Percentiles rank a stretch among this genome's conserved stretches.
phyloP scores from a whole-genome alignment of 2,329 filamentous ascomycete species.

The Albophoma yamanashiensis region DNA sequence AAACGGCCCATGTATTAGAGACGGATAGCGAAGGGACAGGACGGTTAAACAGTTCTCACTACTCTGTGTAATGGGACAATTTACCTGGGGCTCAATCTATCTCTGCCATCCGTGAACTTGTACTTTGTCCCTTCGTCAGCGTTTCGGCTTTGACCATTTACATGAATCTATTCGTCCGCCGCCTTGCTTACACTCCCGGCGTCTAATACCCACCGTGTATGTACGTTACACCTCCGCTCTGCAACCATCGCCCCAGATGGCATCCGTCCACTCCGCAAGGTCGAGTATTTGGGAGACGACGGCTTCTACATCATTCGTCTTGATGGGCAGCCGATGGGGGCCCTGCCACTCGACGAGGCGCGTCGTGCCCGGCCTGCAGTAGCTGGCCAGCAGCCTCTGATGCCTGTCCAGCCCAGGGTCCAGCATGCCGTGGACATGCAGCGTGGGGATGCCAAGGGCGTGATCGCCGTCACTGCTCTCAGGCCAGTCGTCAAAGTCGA shows the following conservation, averaged over 20 bases:
- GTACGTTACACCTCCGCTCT: no score
- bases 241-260: not conserved
- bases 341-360: conserved; percentile 64
- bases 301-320: conserved; percentile 50
- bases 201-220: not conserved
- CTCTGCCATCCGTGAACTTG: not conserved
- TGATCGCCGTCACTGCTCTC: conserved; percentile 33
- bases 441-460: conserved; percentile 18
- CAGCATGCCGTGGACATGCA: conserved; percentile 34
- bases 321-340: conserved; percentile 59
- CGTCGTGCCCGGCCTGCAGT: conserved; percentile 43
- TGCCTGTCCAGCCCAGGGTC: conserved; percentile 51
- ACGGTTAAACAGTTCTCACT: not conserved
- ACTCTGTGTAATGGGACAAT: not conserved
- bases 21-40: not conserved
- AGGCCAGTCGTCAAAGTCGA: conserved; percentile 25
- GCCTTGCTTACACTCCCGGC: not conserved
- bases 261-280: conserved; percentile 9
- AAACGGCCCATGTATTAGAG: not conserved
- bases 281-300: conserved; percentile 15
- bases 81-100: not conserved
- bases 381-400: conserved; percentile 40
- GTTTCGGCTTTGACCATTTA: not conserved
- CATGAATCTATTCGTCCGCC: no score
- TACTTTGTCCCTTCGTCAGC: not conserved